phyloP scores from a whole-genome alignment of 805 yeast species.

The Teunomyces pallodes region DNA sequence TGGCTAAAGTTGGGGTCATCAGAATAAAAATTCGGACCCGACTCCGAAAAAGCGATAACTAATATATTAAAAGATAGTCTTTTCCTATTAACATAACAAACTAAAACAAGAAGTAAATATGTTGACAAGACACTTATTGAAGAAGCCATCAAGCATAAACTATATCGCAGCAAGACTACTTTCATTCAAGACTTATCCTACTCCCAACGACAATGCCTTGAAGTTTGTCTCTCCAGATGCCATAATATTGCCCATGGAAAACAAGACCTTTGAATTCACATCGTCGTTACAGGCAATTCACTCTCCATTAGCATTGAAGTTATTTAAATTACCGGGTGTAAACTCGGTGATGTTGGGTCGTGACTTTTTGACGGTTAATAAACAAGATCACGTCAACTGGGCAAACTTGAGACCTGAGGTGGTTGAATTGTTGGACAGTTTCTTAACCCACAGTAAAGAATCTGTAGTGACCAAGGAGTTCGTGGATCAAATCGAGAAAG shows the following conservation, averaged over 20 bases:
- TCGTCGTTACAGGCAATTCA: constrained; percentile 52
- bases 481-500: constrained; percentile 36
- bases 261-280: constrained; percentile 52
- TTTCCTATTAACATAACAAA: neutral
- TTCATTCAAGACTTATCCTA: constrained; percentile 48
- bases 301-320: constrained; percentile 62
- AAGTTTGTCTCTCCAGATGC: constrained; percentile 56
- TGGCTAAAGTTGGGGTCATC: constrained; percentile 4
- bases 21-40: constrained; percentile 3
- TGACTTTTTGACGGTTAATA: constrained; percentile 71
- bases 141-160: neutral
- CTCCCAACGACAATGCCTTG: constrained; percentile 76
- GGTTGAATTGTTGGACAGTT: constrained; percentile 58
- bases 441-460: constrained; percentile 35
- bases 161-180: constrained; percentile 17
- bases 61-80: neutral
- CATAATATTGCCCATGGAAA: constrained; percentile 45
- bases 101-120: neutral
- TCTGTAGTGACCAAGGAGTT: constrained; percentile 42
- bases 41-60: constrained; percentile 5
- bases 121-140: neutral
- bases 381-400: constrained; percentile 64
- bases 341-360: constrained; percentile 70
- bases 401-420: constrained; percentile 52
- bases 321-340: constrained; percentile 64